phyloP scores from a whole-genome alignment of 2,329 filamentous ascomycete genomes.

The Trichoderma oligosporum region DNA sequence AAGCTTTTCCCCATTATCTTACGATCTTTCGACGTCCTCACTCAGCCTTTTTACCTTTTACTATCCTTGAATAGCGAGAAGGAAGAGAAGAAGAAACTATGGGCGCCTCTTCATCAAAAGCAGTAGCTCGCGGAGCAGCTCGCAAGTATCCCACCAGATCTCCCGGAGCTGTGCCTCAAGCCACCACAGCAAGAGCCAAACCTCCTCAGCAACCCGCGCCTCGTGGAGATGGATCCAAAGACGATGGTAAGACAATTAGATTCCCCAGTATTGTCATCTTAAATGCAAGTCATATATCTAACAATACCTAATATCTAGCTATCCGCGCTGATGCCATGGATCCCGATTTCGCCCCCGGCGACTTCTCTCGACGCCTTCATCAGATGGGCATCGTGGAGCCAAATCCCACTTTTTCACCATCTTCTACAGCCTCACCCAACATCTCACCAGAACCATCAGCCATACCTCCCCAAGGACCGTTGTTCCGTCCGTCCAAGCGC shows the following conservation, averaged over 20 bases:
- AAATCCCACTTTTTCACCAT: constrained; percentile 51
- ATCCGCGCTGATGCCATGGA: constrained; percentile 40
- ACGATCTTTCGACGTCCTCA: not conserved
- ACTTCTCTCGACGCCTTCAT: constrained; percentile 49
- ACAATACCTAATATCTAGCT: constrained; percentile 28
- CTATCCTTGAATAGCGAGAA: not conserved
- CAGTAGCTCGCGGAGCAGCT: constrained; percentile 17
- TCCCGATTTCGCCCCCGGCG: constrained; percentile 40
- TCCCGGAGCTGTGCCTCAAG: constrained; percentile 25
- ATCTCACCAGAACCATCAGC: constrained; percentile 20
- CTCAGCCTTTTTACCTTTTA: not conserved
- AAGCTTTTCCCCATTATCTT: not conserved
- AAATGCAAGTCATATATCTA: not conserved
- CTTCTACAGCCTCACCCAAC: constrained; percentile 41
- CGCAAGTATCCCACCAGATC: constrained; percentile 45
- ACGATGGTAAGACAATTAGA: constrained; percentile 24
- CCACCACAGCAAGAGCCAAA: constrained; percentile 22
- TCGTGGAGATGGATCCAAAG: constrained; percentile 20
- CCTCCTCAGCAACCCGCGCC: not conserved
- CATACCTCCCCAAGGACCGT: constrained; percentile 26
- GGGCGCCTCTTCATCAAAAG: constrained; percentile 21
- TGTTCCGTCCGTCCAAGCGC: constrained; percentile 31
- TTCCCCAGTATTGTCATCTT: not conserved
- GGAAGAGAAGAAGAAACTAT: no score
- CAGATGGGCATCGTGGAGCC: constrained; percentile 54